These are phyloP conservation scores for Amphirosellinia nigrospora DNA, from an alignment of 495 filamentous ascomycete species.

Conservation along the genomic window DNA sequence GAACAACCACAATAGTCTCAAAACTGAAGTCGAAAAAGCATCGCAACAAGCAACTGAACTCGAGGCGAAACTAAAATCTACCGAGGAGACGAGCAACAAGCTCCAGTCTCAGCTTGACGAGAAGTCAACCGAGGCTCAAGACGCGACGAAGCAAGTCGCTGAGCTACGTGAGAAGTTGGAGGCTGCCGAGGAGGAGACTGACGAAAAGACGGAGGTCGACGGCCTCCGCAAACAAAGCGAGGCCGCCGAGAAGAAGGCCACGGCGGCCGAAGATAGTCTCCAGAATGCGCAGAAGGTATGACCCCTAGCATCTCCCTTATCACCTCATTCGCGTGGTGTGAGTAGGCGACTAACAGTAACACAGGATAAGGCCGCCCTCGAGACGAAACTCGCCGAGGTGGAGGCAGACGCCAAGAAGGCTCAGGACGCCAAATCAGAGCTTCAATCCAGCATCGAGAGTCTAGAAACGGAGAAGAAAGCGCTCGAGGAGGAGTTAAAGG, in stretches of 20 bases:
- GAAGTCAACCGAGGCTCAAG: constrained; percentile 10
- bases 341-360: constrained; percentile 6
- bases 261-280: constrained; percentile 14
- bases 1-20: constrained; percentile 1
- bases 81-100: constrained; percentile 14
- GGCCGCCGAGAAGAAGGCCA: constrained; percentile 1
- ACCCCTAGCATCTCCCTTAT: not conserved
- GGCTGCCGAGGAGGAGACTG: constrained; percentile 17
- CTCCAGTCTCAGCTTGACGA: not conserved
- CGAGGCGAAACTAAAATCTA: constrained; percentile 11
- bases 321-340: not conserved
- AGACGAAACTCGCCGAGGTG: constrained; percentile 17
- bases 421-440: constrained; percentile 19
- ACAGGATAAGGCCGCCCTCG: constrained; percentile 23
- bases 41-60: constrained; percentile 17
- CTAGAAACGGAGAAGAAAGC: constrained; percentile 20
- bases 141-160: constrained; percentile 18
- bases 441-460: constrained; percentile 11
- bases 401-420: constrained; percentile 20
- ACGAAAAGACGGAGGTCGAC: constrained; percentile 9
- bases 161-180: constrained; percentile 25
- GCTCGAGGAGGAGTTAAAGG: constrained; percentile 5
- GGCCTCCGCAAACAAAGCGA: constrained; percentile 13
- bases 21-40: not conserved
- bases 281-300: constrained; percentile 15